phyloP scores from a whole-genome alignment of 495 filamentous ascomycete species.

The Gamarada debralockiae region DNA sequence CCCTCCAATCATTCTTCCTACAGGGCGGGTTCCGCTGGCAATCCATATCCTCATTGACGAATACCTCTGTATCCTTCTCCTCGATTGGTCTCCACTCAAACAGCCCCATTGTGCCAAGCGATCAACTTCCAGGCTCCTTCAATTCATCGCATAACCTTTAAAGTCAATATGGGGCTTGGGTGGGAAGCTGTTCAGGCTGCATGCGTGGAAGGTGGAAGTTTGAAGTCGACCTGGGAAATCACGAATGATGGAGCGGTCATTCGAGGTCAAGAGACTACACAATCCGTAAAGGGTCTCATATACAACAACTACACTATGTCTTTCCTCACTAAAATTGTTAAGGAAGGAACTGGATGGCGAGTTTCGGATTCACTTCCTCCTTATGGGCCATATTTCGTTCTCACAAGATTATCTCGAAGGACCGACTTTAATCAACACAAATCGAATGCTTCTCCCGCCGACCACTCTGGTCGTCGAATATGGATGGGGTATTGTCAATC shows the following conservation, averaged over 20 bases:
- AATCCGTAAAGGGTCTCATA: background rate
- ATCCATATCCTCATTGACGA: background rate
- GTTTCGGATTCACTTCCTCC: background rate
- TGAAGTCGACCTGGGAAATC: slow-evolving; percentile 4
- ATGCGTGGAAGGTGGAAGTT: background rate
- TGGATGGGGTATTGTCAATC: background rate
- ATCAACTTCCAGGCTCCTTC: slow-evolving; percentile 1
- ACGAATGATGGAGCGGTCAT: slow-evolving; percentile 1
- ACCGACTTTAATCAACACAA: slow-evolving; percentile 5
- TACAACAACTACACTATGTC: slow-evolving; percentile 3
- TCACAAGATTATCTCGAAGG: slow-evolving; percentile 1
- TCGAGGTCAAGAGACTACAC: background rate
- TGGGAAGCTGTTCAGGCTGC: background rate
- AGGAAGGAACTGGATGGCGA: slow-evolving; percentile 5
- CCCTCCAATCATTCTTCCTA: background rate
- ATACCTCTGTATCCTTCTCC: background rate
- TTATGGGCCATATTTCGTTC: slow-evolving; percentile 2
- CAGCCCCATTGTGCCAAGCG: background rate
- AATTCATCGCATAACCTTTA: background rate
- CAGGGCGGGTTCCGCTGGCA: slow-evolving; percentile 6
- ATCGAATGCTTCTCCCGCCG: background rate
- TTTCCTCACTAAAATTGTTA: background rate
- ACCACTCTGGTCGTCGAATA: background rate
- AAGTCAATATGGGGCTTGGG: background rate
- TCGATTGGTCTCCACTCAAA: background rate